Evolutionary conservation across 768 basidiomycete species (phyloP), one percentile per base, ranked within the genome.

Genomic region (Trichaptum fuscoviolaceum): DNA sequence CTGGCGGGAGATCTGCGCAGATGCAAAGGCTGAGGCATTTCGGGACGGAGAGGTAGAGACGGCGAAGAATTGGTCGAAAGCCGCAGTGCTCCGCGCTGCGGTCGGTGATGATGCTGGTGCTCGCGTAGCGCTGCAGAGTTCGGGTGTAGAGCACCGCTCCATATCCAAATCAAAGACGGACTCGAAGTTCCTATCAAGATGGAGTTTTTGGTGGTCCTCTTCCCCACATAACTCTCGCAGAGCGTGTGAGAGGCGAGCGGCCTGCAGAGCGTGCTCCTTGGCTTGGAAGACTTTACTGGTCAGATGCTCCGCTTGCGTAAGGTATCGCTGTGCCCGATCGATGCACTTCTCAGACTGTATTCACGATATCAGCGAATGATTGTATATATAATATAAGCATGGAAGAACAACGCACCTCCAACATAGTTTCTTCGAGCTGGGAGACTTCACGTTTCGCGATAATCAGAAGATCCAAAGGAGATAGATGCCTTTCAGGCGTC

Each of bases 1-100:
- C 66, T 0, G 71, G 74, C 10, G 71, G 69, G 36, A 75, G 70
- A 64, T 72, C 78, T 35, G 71, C 70, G 23, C 69, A 30, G 24
- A 58, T 7, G 35, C 57, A 12, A 52, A 52, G 2, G 42, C 42
- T 20, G 42, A 52, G 42, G 42, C 42, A 12, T 20, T 52, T 3
- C 42, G 42, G 15, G 42, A 52, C 3, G 15, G 42, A 3, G 42
- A 52, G 42, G 42, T 12, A 12, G 42, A 52, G 15, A 20, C 42
- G 15, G 20, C 12, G 42, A 52, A 4, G 42, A 52, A 52, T 20
- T 52, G 42, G 42, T 52, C 42, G 42, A 52, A 12, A 12, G 42
- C 10, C 12, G 42, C 42, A 12, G 20, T 52, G 20, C 42, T 52
- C 12, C 42, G 42, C 3, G 42, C 18, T 15, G 60, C 62, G 30